phyloP scores from a whole-genome alignment of 2,329 filamentous ascomycete species.

The Colletotrichum horii region DNA sequence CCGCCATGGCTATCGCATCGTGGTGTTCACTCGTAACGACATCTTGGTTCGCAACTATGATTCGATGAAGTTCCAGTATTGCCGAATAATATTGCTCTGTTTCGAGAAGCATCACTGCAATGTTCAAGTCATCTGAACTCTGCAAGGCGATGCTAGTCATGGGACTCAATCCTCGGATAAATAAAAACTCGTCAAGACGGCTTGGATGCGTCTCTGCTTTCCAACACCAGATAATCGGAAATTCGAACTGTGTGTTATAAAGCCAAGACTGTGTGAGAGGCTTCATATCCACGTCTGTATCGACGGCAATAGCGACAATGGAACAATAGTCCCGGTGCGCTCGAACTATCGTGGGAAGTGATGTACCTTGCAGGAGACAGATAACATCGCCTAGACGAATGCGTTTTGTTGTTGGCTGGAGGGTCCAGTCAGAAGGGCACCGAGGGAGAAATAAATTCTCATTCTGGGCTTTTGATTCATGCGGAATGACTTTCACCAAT shows the following conservation, averaged over 20 bases:
- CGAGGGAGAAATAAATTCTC: too few relatives aligned
- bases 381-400: accelerated
- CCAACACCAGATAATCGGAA: not conserved
- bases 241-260: accelerated
- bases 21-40: accelerated
- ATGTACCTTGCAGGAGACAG: not conserved
- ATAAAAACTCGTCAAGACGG: accelerated
- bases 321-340: not conserved
- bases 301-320: not conserved
- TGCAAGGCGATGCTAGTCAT: accelerated
- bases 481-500: accelerated
- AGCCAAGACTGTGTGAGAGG: accelerated
- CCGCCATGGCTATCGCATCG: accelerated
- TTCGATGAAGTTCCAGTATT: accelerated
- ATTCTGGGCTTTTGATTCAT: too few relatives aligned
- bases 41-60: accelerated
- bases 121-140: accelerated
- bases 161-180: accelerated
- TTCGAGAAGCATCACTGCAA: not conserved
- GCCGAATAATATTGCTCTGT: accelerated
- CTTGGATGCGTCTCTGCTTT: accelerated
- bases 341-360: not conserved
- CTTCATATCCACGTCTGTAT: accelerated
- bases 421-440: too few relatives aligned
- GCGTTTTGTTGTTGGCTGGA: accelerated